Evolutionary conservation across 192 early-diverging fungal genomes (phyloP), one percentile per base, ranked within the genome.

Genomic region (Coemansia sp.): DNA sequence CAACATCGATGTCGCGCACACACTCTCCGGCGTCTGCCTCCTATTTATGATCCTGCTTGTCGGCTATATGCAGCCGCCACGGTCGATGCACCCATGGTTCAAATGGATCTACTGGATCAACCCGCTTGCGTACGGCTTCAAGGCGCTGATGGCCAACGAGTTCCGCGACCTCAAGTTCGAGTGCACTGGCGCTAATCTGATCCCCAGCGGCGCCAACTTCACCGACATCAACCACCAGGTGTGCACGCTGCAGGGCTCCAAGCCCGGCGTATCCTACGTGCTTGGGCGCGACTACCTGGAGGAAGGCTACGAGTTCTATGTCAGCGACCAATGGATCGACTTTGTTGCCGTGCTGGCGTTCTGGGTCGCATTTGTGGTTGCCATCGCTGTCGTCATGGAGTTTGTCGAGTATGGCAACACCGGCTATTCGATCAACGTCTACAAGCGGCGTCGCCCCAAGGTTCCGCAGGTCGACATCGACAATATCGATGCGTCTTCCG

Each of bases 41-140:
- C 48, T 85, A 59, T 72, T 81, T 43, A 71, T 85, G 71, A 75
- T 85, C 24, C 64, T 77, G 23, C 52, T 71, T 26, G 64, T 84
- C 24, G 88, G 88, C 49, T 89, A 87, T 64, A 65, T 88, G 34
- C 84, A 90, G 58, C 87, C 88, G 36, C 84, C 81, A 35, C 26
- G 51, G 6, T 73, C 78, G 12, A 91, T 93, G 89, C 83, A 88
- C 33, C 79, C 78, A 23, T 91, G 84, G 82, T 83, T 92, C 45
- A 77, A 68, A 53, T 91, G 88, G 85, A 81, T 91, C 53, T 87
- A 79, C 69, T 90, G 84, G 83, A 88, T 91, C 53, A 89, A 90
- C 65, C 89, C 89, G 15, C 71, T 92, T 35, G 77, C 86, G 1
- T 93, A 92, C 71, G 89, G 84, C 14, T 86, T 85, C 73, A 86